Base-by-base conservation (phyloP, 2,329 filamentous ascomycete species). In the Diplodia scrobiculata region DNA sequence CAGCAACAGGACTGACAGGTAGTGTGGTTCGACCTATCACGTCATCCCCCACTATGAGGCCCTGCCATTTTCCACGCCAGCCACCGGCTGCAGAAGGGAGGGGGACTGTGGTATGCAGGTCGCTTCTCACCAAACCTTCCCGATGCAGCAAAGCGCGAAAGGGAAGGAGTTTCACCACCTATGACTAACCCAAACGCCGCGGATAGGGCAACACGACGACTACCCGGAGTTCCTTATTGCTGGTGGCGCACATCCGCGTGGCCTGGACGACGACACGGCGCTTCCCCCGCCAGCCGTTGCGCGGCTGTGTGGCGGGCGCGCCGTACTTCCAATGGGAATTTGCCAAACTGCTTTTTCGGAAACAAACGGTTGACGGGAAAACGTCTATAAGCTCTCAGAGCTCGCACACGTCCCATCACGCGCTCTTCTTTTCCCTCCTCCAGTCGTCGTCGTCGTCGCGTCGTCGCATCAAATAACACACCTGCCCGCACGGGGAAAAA, bases 111-210 rank as follows among this genome's bases (percentile, higher is more conserved):
- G n/a, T 10, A 45, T 45, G 27, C 21, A n/a, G 14, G 17, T 60
- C 38, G 19, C 17, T 32, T 27, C 19, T n/a, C 41, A 6, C 17
- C 41, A 45, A 45, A 45, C 41, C 41, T 45, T 45, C 41, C 41
- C 13, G n/a, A 45, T 45, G 17, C 41, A 45, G n/a, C 41, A 45
- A 45, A 19, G 41, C 41, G 17, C n/a, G 13, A 41, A 41, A 32
- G 29, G 38, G 38, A 17, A 41, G 17, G 17, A 41, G 41, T 19
- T 19, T 19, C 41, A 45, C 25, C 11, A 10, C 29, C 32, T 58
- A 32, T 60, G 55, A 60, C 55, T 60, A 60, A 60, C 55, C 38
- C 21, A 60, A 60, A 47, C 55, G 21, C 7, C 38, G 7, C 38
- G 38, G 38, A 60, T 60, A 60, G 55, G 54, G 14, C 29, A 17